Evolutionary conservation across 306 rosid species (phyloP), one percentile per base, ranked within the genome.

Genomic region (Macrotyloma uniflorum): DNA sequence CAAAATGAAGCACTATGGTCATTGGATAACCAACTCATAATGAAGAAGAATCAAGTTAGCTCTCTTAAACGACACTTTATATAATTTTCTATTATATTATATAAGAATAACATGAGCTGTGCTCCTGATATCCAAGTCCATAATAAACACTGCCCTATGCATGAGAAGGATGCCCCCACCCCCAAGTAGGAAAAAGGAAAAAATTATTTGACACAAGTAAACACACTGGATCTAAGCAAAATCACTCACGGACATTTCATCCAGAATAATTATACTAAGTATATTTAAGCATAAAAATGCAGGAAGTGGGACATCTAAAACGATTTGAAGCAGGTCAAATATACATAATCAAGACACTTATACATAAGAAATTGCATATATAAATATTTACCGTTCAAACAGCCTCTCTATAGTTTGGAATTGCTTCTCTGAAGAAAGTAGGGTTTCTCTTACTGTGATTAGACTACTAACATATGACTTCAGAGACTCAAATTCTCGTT

Each of bases 391-490:
- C 97, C 98, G 89, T 83, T 93, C 97, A 84, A 91, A 91, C 63
- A 93, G 87, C 87, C 77, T 83, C 88, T 91, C 98, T 23, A 93
- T 91, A 32, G 94, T 93, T 87, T 93, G 90, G 78, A 93, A 89
- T 69, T 93, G 98, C 86, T 91, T 93, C 86, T 91, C 97, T 2
- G 98, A 91, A 26, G 98, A 93, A 72, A 91, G 86, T 75, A 93
- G 89, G 24, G 97, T 93, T 87, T 91, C 97, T 72, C 98, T 88
- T 20, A 93, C 98, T 28, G 97, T 84, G 75, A 91, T 90, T 83
- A 93, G 93, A 83, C 95, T 93, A 81, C 92, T 93, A 61, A 93
- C 97, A 82, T 91, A 93, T 16, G 98, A 91, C 78, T 91, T 93
- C 57, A 93, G 85, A 79, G 95, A 87, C 85, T 89, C 98, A 72